Conservation (phyloP, 805 yeast genomes). For the Pichia deserticola region DNA sequence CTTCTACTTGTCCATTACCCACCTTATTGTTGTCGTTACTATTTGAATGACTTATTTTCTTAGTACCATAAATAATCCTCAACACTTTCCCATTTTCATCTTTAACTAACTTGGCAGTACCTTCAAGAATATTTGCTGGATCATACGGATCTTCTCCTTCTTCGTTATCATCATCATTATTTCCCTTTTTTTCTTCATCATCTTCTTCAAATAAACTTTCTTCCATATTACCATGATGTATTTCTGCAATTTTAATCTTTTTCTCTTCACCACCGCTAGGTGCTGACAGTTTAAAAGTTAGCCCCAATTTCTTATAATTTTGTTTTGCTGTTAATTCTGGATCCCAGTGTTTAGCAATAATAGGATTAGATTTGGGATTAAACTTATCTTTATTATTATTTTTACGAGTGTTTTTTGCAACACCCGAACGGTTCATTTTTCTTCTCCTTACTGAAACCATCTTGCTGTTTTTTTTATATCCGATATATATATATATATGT, state of each 20-base stretch:
- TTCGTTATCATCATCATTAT: conserved; percentile 20
- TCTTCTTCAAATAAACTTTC: conserved; percentile 23
- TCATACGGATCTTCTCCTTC: conserved; percentile 36
- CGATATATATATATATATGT: background rate
- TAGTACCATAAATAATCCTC: conserved; percentile 65
- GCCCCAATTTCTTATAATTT: conserved; percentile 78
- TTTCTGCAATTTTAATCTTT: conserved; percentile 34
- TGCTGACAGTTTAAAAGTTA: conserved; percentile 55
- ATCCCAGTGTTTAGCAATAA: conserved; percentile 91
- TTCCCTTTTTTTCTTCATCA: conserved; percentile 29
- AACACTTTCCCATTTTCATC: conserved; percentile 62
- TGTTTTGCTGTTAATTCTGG: conserved; percentile 70
- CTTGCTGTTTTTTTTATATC: background rate
- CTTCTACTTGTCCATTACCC: background rate
- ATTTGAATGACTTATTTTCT: conserved; percentile 22
- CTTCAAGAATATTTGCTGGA: conserved; percentile 60
- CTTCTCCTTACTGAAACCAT: conserved; percentile 66
- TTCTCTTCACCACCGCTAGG: conserved; percentile 80
- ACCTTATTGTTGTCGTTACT: conserved; percentile 11
- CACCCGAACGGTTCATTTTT: conserved; percentile 70
- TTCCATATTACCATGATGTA: conserved; percentile 12
- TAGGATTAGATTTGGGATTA: conserved; percentile 63
- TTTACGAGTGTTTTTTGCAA: conserved; percentile 59
- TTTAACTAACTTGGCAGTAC: conserved; percentile 70
- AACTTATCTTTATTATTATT: conserved; percentile 67